phyloP scores from a whole-genome alignment of 2,329 filamentous ascomycete genomes.

The Chrysoporthe austroafricana region DNA sequence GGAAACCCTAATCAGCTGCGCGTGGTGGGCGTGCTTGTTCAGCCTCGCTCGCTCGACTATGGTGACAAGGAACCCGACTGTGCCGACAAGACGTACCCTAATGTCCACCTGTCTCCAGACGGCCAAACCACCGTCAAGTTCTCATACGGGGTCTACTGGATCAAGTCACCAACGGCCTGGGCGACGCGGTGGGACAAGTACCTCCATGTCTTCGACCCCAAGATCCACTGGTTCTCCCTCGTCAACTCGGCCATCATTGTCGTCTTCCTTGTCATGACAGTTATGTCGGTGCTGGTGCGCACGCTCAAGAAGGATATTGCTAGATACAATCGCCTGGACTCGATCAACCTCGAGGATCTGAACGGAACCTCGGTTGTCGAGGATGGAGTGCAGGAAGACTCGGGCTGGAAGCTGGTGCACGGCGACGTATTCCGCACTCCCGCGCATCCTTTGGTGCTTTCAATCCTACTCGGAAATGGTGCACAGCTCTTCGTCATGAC shows the following conservation, averaged over 20 bases:
- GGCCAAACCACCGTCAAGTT: conserved; percentile 70
- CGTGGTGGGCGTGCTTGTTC: conserved; percentile 89
- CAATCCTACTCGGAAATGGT: conserved; percentile 88
- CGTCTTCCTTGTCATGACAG: conserved; percentile 86
- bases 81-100: conserved; percentile 52
- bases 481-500: conserved; percentile 98
- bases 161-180: conserved; percentile 82
- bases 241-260: conserved; percentile 97
- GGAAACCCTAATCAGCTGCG: conserved; percentile 71
- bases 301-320: conserved; percentile 94
- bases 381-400: conserved; percentile 95
- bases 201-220: conserved; percentile 93
- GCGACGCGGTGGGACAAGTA: conserved; percentile 99
- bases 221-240: conserved; percentile 99
- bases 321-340: conserved; percentile 91
- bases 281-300: conserved; percentile 87
- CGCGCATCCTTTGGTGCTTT: conserved; percentile 79
- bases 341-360: conserved; percentile 87
- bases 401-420: conserved; percentile 97
- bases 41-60: conserved; percentile 73
- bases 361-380: conserved; percentile 78
- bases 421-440: conserved; percentile 95
- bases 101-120: conserved; percentile 66
- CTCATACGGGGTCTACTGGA: conserved; percentile 94
- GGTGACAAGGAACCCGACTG: conserved; percentile 66